These are phyloP conservation scores for Eremochloa ophiuroides DNA, from an alignment of 176 grass and related monocot species.

Conservation along the genomic window DNA sequence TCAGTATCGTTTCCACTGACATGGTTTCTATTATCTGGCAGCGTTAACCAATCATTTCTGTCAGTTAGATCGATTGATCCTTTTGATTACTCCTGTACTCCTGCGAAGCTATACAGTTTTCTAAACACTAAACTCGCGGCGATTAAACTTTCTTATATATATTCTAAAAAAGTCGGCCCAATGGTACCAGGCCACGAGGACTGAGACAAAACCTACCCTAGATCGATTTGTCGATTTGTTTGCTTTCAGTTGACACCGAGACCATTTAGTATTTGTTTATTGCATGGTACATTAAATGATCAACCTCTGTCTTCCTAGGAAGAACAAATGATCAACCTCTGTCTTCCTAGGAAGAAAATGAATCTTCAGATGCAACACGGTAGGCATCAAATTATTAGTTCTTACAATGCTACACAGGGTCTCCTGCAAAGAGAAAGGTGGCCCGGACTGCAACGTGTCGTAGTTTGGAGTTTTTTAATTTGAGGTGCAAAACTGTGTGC, in stretches of 20 bases:
- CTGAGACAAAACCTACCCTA: too few species aligned
- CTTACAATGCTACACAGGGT: not conserved
- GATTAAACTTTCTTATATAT: too few species aligned
- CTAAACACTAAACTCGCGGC: too few species aligned
- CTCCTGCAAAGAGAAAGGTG: too few species aligned
- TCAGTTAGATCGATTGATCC: not conserved
- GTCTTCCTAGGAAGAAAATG: not conserved
- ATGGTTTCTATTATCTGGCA: not conserved
- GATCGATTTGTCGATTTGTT: not conserved
- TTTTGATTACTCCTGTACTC: not conserved
- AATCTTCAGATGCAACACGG: not conserved
- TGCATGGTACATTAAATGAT: not conserved
- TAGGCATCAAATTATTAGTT: not conserved
- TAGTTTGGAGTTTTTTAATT: too few species aligned
- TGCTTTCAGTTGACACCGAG: not conserved
- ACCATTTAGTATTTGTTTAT: not conserved
- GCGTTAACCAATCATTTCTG: not conserved
- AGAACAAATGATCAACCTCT: not conserved
- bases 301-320: too few species aligned
- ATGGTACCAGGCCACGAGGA: too few species aligned
- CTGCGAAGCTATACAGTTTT: not conserved
- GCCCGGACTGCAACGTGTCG: too few species aligned
- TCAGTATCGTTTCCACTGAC: not conserved
- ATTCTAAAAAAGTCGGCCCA: too few species aligned
- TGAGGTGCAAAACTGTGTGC: too few species aligned